A percentile compares a stretch with the other conserved stretches of the same genome.
These are phyloP conservation scores for Gossypium thurberi DNA, from an alignment of 345 rosid species.

Conservation along the genomic window DNA sequence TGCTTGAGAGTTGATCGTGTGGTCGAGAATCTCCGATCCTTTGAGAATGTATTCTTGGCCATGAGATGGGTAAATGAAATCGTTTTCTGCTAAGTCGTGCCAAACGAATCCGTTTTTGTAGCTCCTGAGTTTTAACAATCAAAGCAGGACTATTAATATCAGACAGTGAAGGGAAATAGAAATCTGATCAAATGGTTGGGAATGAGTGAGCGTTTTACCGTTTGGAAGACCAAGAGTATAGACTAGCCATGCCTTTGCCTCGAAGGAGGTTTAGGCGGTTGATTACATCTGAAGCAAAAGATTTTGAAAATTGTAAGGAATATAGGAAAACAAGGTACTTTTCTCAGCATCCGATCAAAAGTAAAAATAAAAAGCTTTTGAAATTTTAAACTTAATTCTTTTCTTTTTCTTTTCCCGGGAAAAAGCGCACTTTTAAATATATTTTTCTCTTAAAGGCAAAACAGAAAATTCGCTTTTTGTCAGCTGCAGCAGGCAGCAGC, in stretches of 20 bases:
- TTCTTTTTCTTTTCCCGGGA: neutral
- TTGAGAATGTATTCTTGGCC: conserved; percentile 90
- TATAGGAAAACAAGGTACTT: neutral
- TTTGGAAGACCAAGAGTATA: conserved; percentile 95
- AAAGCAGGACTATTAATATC: neutral
- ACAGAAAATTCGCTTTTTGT: conserved; percentile 5
- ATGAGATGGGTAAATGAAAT: conserved; percentile 78
- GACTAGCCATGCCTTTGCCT: conserved; percentile 79
- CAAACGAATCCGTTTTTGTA: conserved; percentile 94
- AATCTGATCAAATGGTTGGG: conserved; percentile 20
- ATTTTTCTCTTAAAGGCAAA: conserved; percentile 1
- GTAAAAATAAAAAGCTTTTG: neutral
- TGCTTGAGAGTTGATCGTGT: conserved; percentile 31
- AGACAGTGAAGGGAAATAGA: neutral
- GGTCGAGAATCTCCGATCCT: conserved; percentile 77
- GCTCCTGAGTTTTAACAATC: conserved; percentile 38
- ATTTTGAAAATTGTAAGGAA: neutral
- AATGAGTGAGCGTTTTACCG: conserved; percentile 30
- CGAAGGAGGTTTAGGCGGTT: conserved; percentile 68
- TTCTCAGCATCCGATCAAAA: conserved; percentile 9
- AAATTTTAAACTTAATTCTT: conserved; percentile 9
- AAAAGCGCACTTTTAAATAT: neutral
- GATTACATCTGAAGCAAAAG: conserved; percentile 58
- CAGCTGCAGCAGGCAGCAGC: neutral
- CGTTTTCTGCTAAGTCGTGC: conserved; percentile 80